Evolutionary conservation across 495 filamentous ascomycete genomes (phyloP).

Genomic region (Penicillium mononematosum): DNA sequence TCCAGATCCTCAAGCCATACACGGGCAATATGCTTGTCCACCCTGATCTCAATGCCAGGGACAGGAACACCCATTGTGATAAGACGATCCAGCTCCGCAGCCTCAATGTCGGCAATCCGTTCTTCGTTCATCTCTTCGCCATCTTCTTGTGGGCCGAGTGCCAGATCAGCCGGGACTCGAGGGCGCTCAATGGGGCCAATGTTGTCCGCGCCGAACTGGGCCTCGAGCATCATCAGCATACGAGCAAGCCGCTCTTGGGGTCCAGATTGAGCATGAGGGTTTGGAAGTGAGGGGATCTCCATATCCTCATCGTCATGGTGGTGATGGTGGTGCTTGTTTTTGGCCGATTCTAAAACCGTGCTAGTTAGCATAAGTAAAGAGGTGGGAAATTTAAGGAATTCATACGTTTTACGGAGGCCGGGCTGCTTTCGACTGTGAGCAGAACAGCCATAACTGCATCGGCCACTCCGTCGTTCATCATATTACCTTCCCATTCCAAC

Average conservation of each 20-base stretch:
- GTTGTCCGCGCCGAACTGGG: constrained; percentile 78
- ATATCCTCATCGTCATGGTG: constrained; percentile 45
- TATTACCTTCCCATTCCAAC: constrained; percentile 95
- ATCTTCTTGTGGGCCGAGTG: constrained; percentile 41
- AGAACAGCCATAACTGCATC: constrained; percentile 93
- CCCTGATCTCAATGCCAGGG: constrained; percentile 80
- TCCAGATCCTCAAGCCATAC: constrained; percentile 91
- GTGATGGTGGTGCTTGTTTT: constrained; percentile 56
- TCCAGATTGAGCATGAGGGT: constrained; percentile 69
- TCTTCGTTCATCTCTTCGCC: constrained; percentile 42
- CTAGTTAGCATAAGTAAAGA: constrained; percentile 16
- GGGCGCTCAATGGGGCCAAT: constrained; percentile 72
- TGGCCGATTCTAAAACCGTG: constrained; percentile 50
- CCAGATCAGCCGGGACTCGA: constrained; percentile 46
- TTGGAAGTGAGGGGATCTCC: constrained; percentile 41
- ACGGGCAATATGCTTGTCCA: constrained; percentile 82
- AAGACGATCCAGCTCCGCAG: constrained; percentile 63
- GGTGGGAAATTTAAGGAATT: not conserved
- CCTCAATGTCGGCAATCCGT: constrained; percentile 54
- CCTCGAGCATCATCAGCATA: constrained; percentile 93
- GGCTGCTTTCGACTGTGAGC: constrained; percentile 83
- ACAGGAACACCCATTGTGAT: constrained; percentile 81
- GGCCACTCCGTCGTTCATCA: constrained; percentile 95
- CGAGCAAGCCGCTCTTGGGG: constrained; percentile 74
- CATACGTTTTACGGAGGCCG: constrained; percentile 91